Conservation (phyloP, 2,329 filamentous ascomycete genomes). For the Alternaria brassicae region DNA sequence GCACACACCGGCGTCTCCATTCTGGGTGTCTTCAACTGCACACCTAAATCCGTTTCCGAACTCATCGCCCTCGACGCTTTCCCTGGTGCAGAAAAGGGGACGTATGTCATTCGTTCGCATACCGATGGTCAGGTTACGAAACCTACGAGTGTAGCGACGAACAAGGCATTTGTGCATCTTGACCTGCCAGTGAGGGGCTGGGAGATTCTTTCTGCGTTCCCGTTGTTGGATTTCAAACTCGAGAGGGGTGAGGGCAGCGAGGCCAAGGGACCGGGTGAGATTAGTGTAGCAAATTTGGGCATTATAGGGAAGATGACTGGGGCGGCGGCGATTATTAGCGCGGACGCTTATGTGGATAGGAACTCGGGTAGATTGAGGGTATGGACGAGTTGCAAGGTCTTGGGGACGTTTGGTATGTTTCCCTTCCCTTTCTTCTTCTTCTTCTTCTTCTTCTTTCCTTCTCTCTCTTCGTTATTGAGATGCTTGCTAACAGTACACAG, state of each 20-base stretch:
- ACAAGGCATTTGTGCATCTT: constrained; percentile 64
- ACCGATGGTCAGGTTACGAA: constrained; percentile 67
- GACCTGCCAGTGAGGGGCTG: constrained; percentile 72
- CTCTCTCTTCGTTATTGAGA: neutral
- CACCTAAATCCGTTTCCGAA: constrained; percentile 67
- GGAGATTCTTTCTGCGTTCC: constrained; percentile 81
- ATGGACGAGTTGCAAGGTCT: constrained; percentile 75
- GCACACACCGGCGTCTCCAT: constrained; percentile 75
- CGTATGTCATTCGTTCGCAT: constrained; percentile 78
- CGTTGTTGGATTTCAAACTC: constrained; percentile 64
- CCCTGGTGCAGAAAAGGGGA: constrained; percentile 67
- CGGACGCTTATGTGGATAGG: constrained; percentile 63
- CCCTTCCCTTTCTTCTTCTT: neutral
- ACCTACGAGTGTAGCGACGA: constrained; percentile 56
- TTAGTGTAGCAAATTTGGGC: constrained; percentile 74
- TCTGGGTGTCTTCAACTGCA: constrained; percentile 85
- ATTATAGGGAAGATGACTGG: constrained; percentile 90
- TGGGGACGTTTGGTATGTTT: constrained; percentile 72
- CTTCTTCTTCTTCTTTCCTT: neutral
- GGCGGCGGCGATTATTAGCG: constrained; percentile 74
- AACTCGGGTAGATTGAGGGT: constrained; percentile 68
- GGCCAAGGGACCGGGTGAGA: constrained; percentile 38
- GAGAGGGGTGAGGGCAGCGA: constrained; percentile 49
- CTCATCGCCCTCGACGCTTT: constrained; percentile 75
- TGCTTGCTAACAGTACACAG: constrained; percentile 50